Percentiles rank a stretch among this genome's conserved stretches.
Evolutionary conservation across 2,329 filamentous ascomycete genomes (phyloP).

Genomic region (Metarhizium anisopliae): DNA sequence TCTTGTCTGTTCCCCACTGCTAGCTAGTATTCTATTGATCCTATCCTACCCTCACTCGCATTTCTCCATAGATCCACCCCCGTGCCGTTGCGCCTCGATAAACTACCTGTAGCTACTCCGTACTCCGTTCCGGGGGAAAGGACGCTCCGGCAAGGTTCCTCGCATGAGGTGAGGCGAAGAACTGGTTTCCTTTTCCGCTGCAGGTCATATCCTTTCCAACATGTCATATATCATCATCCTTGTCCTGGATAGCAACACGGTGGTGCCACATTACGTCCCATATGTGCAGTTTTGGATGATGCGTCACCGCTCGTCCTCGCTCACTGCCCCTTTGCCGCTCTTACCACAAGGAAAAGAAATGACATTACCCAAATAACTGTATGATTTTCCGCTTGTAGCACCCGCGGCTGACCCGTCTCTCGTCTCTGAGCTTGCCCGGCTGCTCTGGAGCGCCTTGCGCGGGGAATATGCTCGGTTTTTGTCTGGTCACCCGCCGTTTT

Average conservation of each 20-base stretch:
- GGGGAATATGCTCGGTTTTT: slow-evolving; percentile 48
- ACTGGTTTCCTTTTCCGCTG: background rate
- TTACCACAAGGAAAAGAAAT: background rate
- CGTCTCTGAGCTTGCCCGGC: slow-evolving; percentile 41
- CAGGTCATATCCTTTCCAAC: background rate
- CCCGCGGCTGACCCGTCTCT: slow-evolving; percentile 30
- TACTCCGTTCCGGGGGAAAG: no score
- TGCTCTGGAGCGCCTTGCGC: slow-evolving; percentile 48
- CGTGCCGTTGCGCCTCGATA: background rate
- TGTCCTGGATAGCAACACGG: background rate
- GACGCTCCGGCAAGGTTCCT: no score
- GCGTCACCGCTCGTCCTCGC: background rate
- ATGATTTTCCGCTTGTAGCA: slow-evolving; percentile 14
- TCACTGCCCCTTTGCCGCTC: background rate
- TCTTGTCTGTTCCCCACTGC: no score
- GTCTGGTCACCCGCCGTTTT: slow-evolving; percentile 53
- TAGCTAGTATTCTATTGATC: no score
- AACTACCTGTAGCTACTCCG: background rate
- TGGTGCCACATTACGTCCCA: background rate
- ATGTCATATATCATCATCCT: background rate
- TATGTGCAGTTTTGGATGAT: background rate
- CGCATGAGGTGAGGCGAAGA: no score
- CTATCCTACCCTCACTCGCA: no score
- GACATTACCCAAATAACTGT: background rate
- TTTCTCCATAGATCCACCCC: background rate